These are phyloP conservation scores for Mariannaea sp. DNA, from an alignment of 2,329 filamentous ascomycete species.

Conservation along the genomic window DNA sequence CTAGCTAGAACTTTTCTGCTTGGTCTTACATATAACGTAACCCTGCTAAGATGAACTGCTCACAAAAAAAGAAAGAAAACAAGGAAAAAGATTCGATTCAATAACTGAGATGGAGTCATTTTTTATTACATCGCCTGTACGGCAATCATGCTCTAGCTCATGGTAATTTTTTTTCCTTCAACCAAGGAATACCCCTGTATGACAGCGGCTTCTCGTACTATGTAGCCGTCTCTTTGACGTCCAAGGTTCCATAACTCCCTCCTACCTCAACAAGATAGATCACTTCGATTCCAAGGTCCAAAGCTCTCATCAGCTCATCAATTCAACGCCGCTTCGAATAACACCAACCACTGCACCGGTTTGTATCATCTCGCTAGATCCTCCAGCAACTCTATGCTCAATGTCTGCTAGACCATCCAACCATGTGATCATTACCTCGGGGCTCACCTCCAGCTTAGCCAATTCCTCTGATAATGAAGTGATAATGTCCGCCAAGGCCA, in stretches of 20 bases:
- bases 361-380: conserved; percentile 85
- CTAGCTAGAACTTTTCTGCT: too few relatives aligned
- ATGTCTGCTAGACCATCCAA: conserved; percentile 89
- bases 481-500: conserved; percentile 92
- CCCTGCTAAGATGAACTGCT: too few relatives aligned
- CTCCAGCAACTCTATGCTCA: conserved; percentile 87
- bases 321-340: conserved; percentile 81
- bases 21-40: too few relatives aligned
- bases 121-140: too few relatives aligned
- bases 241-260: too few relatives aligned
- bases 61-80: too few relatives aligned
- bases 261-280: neutral
- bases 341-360: conserved; percentile 93
- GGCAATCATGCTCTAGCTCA: too few relatives aligned
- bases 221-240: neutral
- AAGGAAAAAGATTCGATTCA: too few relatives aligned
- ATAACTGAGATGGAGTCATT: too few relatives aligned
- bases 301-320: conserved; percentile 51
- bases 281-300: neutral
- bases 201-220: neutral
- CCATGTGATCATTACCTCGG: conserved; percentile 90
- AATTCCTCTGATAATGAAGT: conserved; percentile 85
- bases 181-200: too few relatives aligned
- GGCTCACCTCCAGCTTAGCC: conserved; percentile 78
- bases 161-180: too few relatives aligned